These are phyloP conservation scores for Lactarius trivialis DNA, from an alignment of 768 basidiomycete genomes.

Conservation along the genomic window DNA sequence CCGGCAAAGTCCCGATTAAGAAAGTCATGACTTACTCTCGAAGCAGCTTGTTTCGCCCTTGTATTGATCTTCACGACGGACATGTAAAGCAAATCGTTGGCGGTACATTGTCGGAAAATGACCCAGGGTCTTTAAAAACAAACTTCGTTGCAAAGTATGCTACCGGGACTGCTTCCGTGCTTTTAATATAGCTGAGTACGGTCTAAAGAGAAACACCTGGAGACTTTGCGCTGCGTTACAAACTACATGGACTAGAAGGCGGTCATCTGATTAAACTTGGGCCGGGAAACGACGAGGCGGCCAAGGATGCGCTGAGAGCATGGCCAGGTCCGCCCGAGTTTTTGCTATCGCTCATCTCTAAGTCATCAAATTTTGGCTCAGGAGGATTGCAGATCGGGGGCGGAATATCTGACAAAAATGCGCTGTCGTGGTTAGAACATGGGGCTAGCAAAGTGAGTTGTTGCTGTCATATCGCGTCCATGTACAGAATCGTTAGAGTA, in stretches of 20 bases:
- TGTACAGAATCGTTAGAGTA: slow-evolving; percentile 11
- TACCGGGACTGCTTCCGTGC: not conserved
- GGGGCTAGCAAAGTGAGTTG: slow-evolving; percentile 82
- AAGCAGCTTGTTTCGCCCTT: slow-evolving; percentile 70
- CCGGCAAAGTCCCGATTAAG: not conserved
- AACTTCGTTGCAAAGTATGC: slow-evolving; percentile 88
- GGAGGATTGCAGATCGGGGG: slow-evolving; percentile 84
- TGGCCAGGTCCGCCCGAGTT: slow-evolving; percentile 62
- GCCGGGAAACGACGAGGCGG: slow-evolving; percentile 83
- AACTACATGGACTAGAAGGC: slow-evolving; percentile 58
- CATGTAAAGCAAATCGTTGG: slow-evolving; percentile 98
- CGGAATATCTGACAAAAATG: slow-evolving; percentile 79
- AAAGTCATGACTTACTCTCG: slow-evolving; percentile 16
- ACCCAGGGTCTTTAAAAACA: slow-evolving; percentile 59
- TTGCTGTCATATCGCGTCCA: not conserved
- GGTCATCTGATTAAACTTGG: slow-evolving; percentile 98
- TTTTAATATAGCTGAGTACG: slow-evolving; percentile 16
- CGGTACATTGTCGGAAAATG: slow-evolving; percentile 73
- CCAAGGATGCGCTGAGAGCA: slow-evolving; percentile 67
- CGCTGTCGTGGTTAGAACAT: slow-evolving; percentile 72
- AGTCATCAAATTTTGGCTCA: not conserved
- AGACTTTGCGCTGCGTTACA: slow-evolving; percentile 78
- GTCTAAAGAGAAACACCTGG: slow-evolving; percentile 61
- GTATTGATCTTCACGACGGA: slow-evolving; percentile 94
- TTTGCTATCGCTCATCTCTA: not conserved